Evolutionary conservation across 2,329 filamentous ascomycete genomes (phyloP).

Genomic region (Ophiostoma ulmi): DNA sequence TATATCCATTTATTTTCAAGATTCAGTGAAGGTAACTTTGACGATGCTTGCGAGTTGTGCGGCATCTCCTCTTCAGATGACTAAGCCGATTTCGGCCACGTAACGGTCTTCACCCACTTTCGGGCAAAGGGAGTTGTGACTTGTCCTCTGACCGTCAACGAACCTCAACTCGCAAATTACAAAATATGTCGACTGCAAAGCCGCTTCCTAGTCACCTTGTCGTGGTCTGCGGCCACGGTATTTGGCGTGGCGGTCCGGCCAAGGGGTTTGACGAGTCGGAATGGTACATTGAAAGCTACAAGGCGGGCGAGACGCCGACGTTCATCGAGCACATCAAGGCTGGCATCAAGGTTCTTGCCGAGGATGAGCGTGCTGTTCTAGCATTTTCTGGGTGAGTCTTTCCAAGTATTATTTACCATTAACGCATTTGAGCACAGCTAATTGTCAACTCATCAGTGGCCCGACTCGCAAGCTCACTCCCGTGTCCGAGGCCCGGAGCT

Average conservation of each 20-base stretch:
- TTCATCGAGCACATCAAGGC: slow-evolving; percentile 71
- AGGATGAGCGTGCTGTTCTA: slow-evolving; percentile 48
- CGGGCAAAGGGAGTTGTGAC: not conserved
- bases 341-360: slow-evolving; percentile 51
- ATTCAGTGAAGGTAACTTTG: not conserved
- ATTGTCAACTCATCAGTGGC: slow-evolving; percentile 34
- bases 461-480: slow-evolving; percentile 55
- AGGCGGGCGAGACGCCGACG: slow-evolving; percentile 70
- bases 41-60: not conserved
- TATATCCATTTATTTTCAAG: not conserved
- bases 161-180: not conserved
- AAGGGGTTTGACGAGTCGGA: slow-evolving; percentile 52
- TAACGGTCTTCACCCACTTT: not conserved
- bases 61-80: not conserved
- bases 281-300: slow-evolving; percentile 73
- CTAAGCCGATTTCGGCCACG: not conserved
- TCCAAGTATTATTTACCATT: not conserved
- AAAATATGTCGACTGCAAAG: slow-evolving; percentile 30
- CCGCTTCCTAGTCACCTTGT: slow-evolving; percentile 50
- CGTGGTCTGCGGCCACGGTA: slow-evolving; percentile 78
- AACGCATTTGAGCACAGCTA: not conserved
- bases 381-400: slow-evolving; percentile 59
- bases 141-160: not conserved
- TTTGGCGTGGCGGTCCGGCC: slow-evolving; percentile 59
- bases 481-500: slow-evolving; percentile 59